Percentiles rank a stretch among this genome's conserved stretches.
Evolutionary conservation across 2,329 filamentous ascomycete species (phyloP).

Genomic region (Ophioceras dolichostomum): DNA sequence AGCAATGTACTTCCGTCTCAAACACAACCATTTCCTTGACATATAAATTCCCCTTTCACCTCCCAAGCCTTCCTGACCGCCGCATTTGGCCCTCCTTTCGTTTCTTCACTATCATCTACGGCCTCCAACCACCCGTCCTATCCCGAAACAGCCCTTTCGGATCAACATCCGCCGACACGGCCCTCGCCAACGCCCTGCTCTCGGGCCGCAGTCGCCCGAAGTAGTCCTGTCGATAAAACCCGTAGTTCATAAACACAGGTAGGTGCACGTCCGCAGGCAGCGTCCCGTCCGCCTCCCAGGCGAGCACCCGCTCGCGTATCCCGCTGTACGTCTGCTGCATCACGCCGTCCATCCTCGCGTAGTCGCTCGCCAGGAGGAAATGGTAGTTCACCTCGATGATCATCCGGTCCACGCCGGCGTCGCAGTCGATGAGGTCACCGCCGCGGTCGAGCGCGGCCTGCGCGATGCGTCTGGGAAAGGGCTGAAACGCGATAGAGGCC

Average conservation of each 20-base stretch:
- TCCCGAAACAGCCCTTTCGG: slow-evolving; percentile 22
- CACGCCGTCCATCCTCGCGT: slow-evolving; percentile 5
- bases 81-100: no score
- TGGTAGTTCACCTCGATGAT: slow-evolving; percentile 4
- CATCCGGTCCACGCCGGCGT: slow-evolving; percentile 8
- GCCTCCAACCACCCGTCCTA: slow-evolving; percentile 29
- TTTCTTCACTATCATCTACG: no score
- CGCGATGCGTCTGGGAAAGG: slow-evolving; percentile 22
- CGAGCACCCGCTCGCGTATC: slow-evolving; percentile 15
- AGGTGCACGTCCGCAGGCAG: slow-evolving; percentile 17
- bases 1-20: no score
- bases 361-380: background rate
- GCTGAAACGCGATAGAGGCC: slow-evolving; percentile 20
- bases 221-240: slow-evolving; percentile 28
- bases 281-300: slow-evolving; percentile 16
- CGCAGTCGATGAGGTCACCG: slow-evolving; percentile 26
- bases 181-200: slow-evolving; percentile 19
- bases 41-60: no score
- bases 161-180: slow-evolving; percentile 22
- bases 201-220: slow-evolving; percentile 24
- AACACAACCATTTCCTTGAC: no score
- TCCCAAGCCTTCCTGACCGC: no score
- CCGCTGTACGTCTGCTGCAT: slow-evolving; percentile 24
- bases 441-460: slow-evolving; percentile 20
- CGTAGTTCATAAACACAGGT: slow-evolving; percentile 31